phyloP scores from a whole-genome alignment of 1,139 yeast species.

The Yamadazyma aaseri region DNA sequence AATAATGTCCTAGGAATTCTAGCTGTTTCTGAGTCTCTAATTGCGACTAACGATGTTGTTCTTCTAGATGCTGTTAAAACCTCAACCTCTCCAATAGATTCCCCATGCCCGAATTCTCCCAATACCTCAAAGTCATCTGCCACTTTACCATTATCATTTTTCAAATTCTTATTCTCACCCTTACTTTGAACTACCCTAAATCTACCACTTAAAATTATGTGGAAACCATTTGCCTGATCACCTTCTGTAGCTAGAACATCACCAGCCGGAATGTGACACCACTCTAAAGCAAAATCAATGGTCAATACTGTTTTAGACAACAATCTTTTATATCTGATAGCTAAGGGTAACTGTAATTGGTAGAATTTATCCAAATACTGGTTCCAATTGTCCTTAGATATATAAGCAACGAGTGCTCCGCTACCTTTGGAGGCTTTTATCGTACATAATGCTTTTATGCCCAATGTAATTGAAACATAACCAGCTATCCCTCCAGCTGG shows the following conservation, averaged over 20 bases:
- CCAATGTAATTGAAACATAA: constrained; percentile 75
- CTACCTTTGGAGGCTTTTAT: constrained; percentile 55
- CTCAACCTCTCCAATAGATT: constrained; percentile 92
- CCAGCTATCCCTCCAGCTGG: constrained; percentile 86
- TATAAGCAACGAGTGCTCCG: constrained; percentile 65
- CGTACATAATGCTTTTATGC: constrained; percentile 75
- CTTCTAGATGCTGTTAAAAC: constrained; percentile 83
- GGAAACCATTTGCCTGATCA: constrained; percentile 88
- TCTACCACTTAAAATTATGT: constrained; percentile 87
- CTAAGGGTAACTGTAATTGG: constrained; percentile 71
- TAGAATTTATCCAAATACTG: constrained; percentile 73
- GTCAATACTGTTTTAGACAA: constrained; percentile 67
- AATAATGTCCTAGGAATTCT: constrained; percentile 87
- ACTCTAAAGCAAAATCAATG: constrained; percentile 89
- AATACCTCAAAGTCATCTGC: constrained; percentile 39
- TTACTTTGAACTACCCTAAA: constrained; percentile 55
- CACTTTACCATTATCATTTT: constrained; percentile 22
- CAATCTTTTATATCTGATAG: constrained; percentile 65
- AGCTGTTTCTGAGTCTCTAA: constrained; percentile 91
- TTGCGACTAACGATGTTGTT: constrained; percentile 74
- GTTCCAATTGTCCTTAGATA: constrained; percentile 64
- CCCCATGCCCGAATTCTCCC: constrained; percentile 92
- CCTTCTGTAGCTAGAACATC: constrained; percentile 77
- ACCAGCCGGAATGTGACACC: constrained; percentile 91
- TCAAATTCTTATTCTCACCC: constrained; percentile 10